Percentiles rank a stretch among this genome's conserved stretches.
phyloP scores from a whole-genome alignment of 805 yeast species.

The Sugiyamaella floridensis region DNA sequence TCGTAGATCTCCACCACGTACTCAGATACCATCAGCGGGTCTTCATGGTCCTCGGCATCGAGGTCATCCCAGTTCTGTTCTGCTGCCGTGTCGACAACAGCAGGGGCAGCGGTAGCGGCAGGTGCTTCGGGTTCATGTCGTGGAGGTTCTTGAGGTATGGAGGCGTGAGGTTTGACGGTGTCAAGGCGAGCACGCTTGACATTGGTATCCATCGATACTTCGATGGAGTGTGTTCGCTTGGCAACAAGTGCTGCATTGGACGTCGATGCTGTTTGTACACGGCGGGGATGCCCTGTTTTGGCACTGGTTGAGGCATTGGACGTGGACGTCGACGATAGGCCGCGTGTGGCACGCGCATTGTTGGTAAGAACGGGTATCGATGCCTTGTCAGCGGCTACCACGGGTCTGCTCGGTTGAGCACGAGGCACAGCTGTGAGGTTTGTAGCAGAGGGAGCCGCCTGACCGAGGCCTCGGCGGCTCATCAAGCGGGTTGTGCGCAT shows the following conservation, averaged over 20 bases:
- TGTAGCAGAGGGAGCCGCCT: neutral
- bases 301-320: neutral
- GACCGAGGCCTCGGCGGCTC: neutral
- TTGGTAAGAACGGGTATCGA: neutral
- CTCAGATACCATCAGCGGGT: conserved; percentile 80
- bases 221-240: neutral
- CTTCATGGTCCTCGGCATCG: conserved; percentile 34
- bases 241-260: neutral
- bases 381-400: neutral
- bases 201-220: neutral
- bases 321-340: neutral
- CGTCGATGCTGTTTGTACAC: neutral
- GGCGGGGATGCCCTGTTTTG: neutral
- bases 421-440: neutral
- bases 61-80: conserved; percentile 24
- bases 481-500: neutral
- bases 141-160: neutral
- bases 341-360: neutral
- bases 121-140: neutral
- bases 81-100: neutral
- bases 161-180: neutral
- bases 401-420: neutral
- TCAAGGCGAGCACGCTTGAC: neutral
- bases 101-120: neutral
- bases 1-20: conserved; percentile 83